Evolutionary conservation across 768 basidiomycete species (phyloP), one percentile per base, ranked within the genome.

Genomic region (Coprinopsis marcescibilis): DNA sequence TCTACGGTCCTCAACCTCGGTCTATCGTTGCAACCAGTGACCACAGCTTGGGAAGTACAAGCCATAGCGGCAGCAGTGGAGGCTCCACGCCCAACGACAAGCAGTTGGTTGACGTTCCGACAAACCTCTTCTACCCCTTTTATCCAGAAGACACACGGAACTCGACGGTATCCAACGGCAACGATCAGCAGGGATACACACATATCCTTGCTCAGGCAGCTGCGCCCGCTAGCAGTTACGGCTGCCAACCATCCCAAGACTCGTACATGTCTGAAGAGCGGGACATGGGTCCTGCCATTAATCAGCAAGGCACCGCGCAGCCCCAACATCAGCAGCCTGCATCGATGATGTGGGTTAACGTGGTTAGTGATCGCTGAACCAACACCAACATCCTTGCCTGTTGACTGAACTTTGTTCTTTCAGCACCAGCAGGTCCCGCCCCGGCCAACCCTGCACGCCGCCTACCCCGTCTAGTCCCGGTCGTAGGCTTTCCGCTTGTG

Each of bases 91-190:
- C 70, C 15, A 63, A 68, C 0, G 63, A 64, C 39, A 70, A 68
- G 47, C 65, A 67, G 43, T 73, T 89, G 27, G 80, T 78, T 1
- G 85, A 89, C 15, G 70, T 89, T 35, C 85, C 86, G 1, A 66
- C 75, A 4, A 75, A 72, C 24, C 62, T 88, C 35, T 89, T 90
- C 65, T 90, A 85, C 56, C 87, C 87, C 0, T 86, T 87, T 68
- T 87, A 73, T 56, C 81, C 85, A 0, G 85, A 87, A 53, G 69
- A 55, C 19, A 23, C 23, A n/a, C n/a, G n/a, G 39, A 43, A 19
- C 17, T 46, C 46, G 4, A 43, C 29, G 21, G 44, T 41, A 4
- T n/a, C 47, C 7, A 48, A 48, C 24, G 53, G 38, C 23, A 51
- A 24, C 19, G 39, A 43, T 8, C 43, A 51, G 14, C 37, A 62